Evolutionary conservation across 345 rosid genomes (phyloP), one percentile per base, ranked within the genome.

Genomic region (Sisymbrium altissimum): DNA sequence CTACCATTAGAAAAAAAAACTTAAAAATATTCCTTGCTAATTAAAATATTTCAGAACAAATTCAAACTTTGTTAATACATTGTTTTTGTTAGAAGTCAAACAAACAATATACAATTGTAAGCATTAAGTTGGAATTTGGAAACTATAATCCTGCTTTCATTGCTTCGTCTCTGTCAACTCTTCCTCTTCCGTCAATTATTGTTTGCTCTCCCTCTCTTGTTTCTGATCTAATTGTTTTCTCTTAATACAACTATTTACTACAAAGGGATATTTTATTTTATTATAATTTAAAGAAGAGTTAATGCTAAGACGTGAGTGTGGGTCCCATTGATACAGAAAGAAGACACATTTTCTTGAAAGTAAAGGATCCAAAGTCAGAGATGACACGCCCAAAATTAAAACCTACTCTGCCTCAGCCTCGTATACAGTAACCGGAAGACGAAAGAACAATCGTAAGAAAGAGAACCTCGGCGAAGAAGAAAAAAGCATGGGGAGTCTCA

Each of bases 321-420:
- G 78, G 78, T 23, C 78, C 66, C 14, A 23, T 6, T 56, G 57
- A 33, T 52, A n/a, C 70, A 52, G 11, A 63, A 35, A 39, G 29
- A 15, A 27, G 27, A 18, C 59, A 17, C 35, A 45, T 14, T 55
- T 23, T n/a, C 72, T 66, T 66, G 41, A 74, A 49, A 74, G 11
- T 5, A 0, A 48, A 66, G 68, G 39, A 60, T 66, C 32, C 41
- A 66, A 60, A 68, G 78, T 75, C 78, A 75, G 53, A 75, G 8
- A 67, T 58, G 72, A 33, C 10, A 74, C 55, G 18, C 60, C 72
- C 17, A 13, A 10, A 18, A 12, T 57, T 25, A 56, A 56, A 9
- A 45, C 44, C 45, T 58, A n/a, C 64, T 36, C 49, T 59, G 35
- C 71, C 39, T 36, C 49, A 49, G 35, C 71, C 39, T 18, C 65